These are phyloP conservation scores for Solanum verrucosum DNA, from an alignment of 257 asterid genomes.

Conservation along the genomic window DNA sequence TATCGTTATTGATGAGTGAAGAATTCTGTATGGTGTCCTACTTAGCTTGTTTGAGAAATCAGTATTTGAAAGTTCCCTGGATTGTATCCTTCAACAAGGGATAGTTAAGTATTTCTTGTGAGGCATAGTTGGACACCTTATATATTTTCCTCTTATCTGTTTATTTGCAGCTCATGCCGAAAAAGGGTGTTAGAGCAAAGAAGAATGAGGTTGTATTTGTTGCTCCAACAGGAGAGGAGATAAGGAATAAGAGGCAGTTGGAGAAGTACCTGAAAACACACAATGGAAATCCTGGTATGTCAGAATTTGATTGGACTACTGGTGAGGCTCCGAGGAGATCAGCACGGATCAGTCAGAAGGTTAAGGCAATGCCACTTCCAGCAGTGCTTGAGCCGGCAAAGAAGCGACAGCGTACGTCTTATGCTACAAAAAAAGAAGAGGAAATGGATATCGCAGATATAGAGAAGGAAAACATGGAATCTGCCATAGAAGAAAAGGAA, in stretches of 20 bases:
- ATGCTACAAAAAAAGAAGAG: neutral
- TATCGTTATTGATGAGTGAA: neutral
- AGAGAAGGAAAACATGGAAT: neutral
- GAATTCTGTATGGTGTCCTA: neutral
- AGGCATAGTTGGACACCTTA: neutral
- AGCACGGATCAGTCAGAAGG: conserved; percentile 78
- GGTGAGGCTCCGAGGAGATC: conserved; percentile 92
- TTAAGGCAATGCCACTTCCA: conserved; percentile 49
- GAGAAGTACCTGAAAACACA: conserved; percentile 64
- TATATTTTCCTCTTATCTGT: neutral
- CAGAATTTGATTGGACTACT: conserved; percentile 89
- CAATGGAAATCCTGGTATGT: conserved; percentile 49
- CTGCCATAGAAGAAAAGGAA: neutral
- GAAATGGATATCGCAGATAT: neutral
- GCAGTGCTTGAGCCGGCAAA: conserved; percentile 44
- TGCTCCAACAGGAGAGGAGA: conserved; percentile 87
- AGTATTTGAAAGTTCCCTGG: neutral
- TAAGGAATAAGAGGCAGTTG: conserved; percentile 52
- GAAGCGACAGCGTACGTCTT: conserved; percentile 47
- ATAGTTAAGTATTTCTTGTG: neutral
- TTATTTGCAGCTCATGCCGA: conserved; percentile 45
- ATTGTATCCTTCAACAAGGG: neutral
- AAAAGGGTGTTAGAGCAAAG: conserved; percentile 46
- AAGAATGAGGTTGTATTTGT: conserved; percentile 67
- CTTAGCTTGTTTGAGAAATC: neutral